phyloP scores from a whole-genome alignment of 1,284 basidiomycete genomes.

The Ganoderma leucocontextum region DNA sequence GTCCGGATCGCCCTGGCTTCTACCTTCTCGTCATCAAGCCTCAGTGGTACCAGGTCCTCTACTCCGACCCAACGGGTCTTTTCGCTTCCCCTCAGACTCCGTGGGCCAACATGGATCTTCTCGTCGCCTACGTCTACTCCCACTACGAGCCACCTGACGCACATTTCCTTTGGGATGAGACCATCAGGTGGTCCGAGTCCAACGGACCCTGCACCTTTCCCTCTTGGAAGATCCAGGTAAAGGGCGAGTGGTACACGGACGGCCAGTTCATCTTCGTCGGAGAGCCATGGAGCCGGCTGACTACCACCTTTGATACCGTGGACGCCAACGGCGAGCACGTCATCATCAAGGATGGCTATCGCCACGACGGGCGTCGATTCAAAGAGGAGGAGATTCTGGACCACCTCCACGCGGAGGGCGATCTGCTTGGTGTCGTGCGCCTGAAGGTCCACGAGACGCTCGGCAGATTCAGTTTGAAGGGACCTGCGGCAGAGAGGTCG shows the following conservation, averaged over 20 bases:
- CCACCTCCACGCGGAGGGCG: slow-evolving; percentile 1
- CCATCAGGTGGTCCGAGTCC: not conserved
- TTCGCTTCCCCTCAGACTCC: slow-evolving; percentile 6
- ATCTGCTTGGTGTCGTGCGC: slow-evolving; percentile 6
- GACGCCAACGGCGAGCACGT: not conserved
- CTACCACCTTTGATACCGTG: not conserved
- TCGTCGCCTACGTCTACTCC: slow-evolving; percentile 15
- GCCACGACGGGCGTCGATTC: not conserved
- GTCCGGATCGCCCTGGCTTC: slow-evolving; percentile 20
- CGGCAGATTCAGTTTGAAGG: not conserved
- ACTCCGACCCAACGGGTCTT: slow-evolving; percentile 11
- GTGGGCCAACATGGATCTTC: not conserved
- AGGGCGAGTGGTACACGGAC: not conserved
- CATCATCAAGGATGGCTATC: slow-evolving; percentile 12
- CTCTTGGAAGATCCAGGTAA: slow-evolving; percentile 1
- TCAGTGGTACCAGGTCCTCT: slow-evolving; percentile 19
- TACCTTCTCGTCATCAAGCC: slow-evolving; percentile 16
- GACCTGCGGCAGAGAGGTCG: not conserved
- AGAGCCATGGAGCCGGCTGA: not conserved
- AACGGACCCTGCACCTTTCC: not conserved
- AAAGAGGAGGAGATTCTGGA: not conserved
- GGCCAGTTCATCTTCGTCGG: slow-evolving; percentile 2
- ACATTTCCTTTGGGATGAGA: slow-evolving; percentile 4
- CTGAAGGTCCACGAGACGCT: not conserved
- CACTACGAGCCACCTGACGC: slow-evolving; percentile 3